These are phyloP conservation scores for Talaromyces nanjingensis DNA, from an alignment of 495 filamentous ascomycete species.

Conservation along the genomic window DNA sequence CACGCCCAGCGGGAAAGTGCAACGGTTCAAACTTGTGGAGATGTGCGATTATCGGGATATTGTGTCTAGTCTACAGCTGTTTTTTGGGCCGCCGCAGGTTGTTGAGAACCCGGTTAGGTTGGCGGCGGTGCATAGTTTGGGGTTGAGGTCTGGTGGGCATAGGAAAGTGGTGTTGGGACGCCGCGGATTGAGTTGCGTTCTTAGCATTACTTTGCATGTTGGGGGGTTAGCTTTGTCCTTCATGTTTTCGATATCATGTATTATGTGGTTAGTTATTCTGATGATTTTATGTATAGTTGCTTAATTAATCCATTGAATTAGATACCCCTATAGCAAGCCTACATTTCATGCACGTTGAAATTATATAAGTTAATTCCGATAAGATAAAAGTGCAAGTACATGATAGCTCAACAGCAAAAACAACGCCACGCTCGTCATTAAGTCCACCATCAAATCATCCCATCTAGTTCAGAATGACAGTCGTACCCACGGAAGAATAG, in stretches of 20 bases:
- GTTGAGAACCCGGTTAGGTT: background rate
- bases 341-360: background rate
- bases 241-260: background rate
- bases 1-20: conserved; percentile 38
- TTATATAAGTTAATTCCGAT: background rate
- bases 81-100: background rate
- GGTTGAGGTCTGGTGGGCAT: background rate
- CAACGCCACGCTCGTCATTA: background rate
- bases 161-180: background rate
- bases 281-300: background rate
- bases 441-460: background rate
- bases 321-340: background rate
- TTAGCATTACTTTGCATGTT: background rate
- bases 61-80: conserved; percentile 30
- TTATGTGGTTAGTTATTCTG: background rate
- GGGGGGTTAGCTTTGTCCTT: too few relatives aligned
- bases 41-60: conserved; percentile 41
- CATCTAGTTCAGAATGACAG: background rate
- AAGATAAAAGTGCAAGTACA: background rate
- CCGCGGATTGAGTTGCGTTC: background rate
- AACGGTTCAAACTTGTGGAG: conserved; percentile 35
- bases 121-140: background rate
- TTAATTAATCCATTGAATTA: background rate
- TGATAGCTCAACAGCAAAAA: background rate
- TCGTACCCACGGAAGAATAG: background rate